phyloP scores from a whole-genome alignment of 495 filamentous ascomycete species.

The Pyrenopolyporus hunteri region DNA sequence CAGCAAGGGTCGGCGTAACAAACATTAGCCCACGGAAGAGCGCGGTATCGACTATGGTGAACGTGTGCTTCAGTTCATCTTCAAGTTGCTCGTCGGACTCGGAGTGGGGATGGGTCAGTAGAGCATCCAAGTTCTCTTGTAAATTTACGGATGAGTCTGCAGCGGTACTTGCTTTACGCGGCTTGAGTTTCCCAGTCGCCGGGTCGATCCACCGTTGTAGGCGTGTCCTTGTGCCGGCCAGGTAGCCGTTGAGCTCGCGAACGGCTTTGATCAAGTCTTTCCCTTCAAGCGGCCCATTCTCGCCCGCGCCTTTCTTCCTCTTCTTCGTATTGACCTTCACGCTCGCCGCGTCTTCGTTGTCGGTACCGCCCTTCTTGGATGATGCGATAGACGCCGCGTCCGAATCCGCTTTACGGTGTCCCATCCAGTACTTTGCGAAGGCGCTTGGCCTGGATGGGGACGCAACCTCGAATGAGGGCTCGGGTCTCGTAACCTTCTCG shows the following conservation, averaged over 20 bases:
- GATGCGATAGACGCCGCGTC: slow-evolving; percentile 72
- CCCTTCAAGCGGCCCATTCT: slow-evolving; percentile 65
- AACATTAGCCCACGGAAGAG: slow-evolving; percentile 95
- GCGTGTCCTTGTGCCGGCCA: slow-evolving; percentile 80
- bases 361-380: slow-evolving; percentile 49
- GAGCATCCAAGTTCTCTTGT: slow-evolving; percentile 58
- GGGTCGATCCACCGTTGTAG: slow-evolving; percentile 83
- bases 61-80: slow-evolving; percentile 71
- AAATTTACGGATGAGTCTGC: slow-evolving; percentile 46
- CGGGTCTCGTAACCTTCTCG: slow-evolving; percentile 47
- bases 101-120: slow-evolving; percentile 54
- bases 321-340: slow-evolving; percentile 43
- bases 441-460: slow-evolving; percentile 51
- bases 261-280: slow-evolving; percentile 83
- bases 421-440: slow-evolving; percentile 59
- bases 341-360: slow-evolving; percentile 57
- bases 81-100: slow-evolving; percentile 68
- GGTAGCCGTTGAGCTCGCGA: slow-evolving; percentile 79
- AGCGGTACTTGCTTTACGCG: slow-evolving; percentile 58
- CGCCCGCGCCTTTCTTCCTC: slow-evolving; percentile 17
- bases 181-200: slow-evolving; percentile 72
- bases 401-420: slow-evolving; percentile 59
- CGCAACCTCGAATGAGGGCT: slow-evolving; percentile 41
- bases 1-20: slow-evolving; percentile 80
- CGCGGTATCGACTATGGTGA: slow-evolving; percentile 86